These are phyloP conservation scores for Epipyxis sp. DNA, from an alignment of 108 stramenopile genomes.

Conservation along the genomic window DNA sequence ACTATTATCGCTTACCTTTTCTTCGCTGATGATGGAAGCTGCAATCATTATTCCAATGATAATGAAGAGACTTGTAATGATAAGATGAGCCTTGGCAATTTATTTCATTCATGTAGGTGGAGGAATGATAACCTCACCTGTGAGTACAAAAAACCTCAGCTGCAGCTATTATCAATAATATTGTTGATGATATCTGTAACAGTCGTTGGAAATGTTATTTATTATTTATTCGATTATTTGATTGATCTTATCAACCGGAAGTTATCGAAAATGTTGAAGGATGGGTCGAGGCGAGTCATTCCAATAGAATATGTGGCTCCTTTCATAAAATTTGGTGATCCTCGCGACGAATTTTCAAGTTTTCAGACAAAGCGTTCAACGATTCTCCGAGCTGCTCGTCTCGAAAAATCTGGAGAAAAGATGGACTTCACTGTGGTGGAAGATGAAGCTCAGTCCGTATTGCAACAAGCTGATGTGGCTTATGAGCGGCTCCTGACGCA, in stretches of 20 bases:
- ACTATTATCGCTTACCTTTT: neutral
- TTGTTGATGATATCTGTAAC: neutral
- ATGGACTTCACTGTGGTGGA: neutral
- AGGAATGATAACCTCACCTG: neutral
- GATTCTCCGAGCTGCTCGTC: neutral
- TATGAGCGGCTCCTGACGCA: neutral
- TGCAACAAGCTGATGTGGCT: neutral
- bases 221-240: neutral
- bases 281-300: neutral
- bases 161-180: neutral
- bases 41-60: neutral
- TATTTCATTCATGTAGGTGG: constrained; percentile 9
- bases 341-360: neutral
- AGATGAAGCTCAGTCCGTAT: neutral
- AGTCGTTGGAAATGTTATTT: neutral
- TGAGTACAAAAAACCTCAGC: neutral
- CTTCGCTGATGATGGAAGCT: constrained; percentile 2
- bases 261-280: neutral
- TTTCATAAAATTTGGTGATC: too few species aligned
- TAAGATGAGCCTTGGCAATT: neutral
- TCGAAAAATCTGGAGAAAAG: neutral
- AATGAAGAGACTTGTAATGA: neutral
- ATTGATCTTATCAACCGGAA: neutral
- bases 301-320: too few species aligned
- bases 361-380: neutral